phyloP scores from a whole-genome alignment of 1,284 basidiomycete species.

The Pseudozyma pruni region DNA sequence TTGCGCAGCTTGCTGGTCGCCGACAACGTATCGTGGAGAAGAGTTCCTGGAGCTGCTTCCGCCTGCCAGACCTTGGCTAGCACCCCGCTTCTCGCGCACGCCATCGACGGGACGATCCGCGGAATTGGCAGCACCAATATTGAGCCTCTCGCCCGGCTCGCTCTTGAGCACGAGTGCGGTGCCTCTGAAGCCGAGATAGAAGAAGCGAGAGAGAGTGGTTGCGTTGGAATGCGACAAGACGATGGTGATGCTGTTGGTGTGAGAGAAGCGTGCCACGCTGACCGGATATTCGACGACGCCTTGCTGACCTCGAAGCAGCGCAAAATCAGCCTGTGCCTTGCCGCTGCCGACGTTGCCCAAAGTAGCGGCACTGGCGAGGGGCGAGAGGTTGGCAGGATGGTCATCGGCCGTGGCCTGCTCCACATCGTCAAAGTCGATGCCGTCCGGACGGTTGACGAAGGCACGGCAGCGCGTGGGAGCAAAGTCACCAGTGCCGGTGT shows the following conservation, averaged over 20 bases:
- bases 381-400: constrained; percentile 21
- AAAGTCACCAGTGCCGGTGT: constrained; percentile 61
- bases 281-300: constrained; percentile 64
- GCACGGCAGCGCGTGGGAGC: constrained; percentile 58
- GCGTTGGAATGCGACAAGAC: constrained; percentile 59
- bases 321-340: constrained; percentile 65
- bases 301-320: constrained; percentile 47
- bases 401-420: constrained; percentile 28
- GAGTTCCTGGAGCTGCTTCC: constrained; percentile 23
- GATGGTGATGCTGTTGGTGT: constrained; percentile 62
- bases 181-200: constrained; percentile 64
- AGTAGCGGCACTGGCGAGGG: constrained; percentile 23
- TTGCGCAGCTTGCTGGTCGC: constrained; percentile 24
- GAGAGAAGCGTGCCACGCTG: constrained; percentile 58
- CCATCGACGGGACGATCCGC: constrained; percentile 58
- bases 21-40: constrained; percentile 28
- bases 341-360: constrained; percentile 54
- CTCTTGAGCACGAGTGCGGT: constrained; percentile 54
- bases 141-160: constrained; percentile 46
- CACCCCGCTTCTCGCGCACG: constrained; percentile 45
- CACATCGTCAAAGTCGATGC: constrained; percentile 64
- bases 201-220: constrained; percentile 54
- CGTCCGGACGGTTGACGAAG: constrained; percentile 63
- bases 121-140: constrained; percentile 59
- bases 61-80: constrained; percentile 44